Base-by-base conservation (phyloP, 2,329 filamentous ascomycete species). In the Dactylellina drechsleri region DNA sequence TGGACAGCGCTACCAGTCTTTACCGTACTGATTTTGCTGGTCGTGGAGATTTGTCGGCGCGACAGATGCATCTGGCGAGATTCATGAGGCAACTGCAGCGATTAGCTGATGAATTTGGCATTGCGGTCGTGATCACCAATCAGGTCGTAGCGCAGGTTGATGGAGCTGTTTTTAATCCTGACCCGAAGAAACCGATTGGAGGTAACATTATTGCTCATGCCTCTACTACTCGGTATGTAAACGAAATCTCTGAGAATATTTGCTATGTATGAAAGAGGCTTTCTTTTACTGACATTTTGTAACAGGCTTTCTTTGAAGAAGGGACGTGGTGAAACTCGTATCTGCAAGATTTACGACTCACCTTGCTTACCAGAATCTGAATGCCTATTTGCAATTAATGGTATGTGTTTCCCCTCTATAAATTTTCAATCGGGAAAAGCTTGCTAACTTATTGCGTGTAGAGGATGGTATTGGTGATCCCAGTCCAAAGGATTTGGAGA, bases 321-420 rank as follows among this genome's bases (percentile, higher is more conserved):
- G 83, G 96, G 95, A 1, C 87, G 95, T 66, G 95, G 88, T 31
- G 95, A 99, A 85, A 99, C 95, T 20, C 88, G 95, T 84, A 92
- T 99, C 78, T 97, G 95, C 84, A 99, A 98, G 86, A 99, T 99
- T 77, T 99, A 99, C 81, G 96, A 99, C 83, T 98, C 93, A 79
- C 95, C 95, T 1, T 99, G 95, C 83, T 84, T 99, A 77, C 95
- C 95, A 0, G 95, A 99, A 84, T 96, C 92, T 79, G 96, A 99
- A 82, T 96, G 92, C 81, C 83, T 98, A 79, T 99, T 99, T 83
- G 94, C 95, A 54, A 99, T 99, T 81, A 92, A 92, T 68, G 79
- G 79, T 80, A 78, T 16, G 65, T 31, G 2, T 23, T 56, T 49
- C 45, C 13, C 10, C 31, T 28, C n/a, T 47, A 40, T 77, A 36